Percentiles rank a stretch among this genome's conserved stretches.
Evolutionary conservation across 2,329 filamentous ascomycete genomes (phyloP).

Genomic region (Phoma sp.): DNA sequence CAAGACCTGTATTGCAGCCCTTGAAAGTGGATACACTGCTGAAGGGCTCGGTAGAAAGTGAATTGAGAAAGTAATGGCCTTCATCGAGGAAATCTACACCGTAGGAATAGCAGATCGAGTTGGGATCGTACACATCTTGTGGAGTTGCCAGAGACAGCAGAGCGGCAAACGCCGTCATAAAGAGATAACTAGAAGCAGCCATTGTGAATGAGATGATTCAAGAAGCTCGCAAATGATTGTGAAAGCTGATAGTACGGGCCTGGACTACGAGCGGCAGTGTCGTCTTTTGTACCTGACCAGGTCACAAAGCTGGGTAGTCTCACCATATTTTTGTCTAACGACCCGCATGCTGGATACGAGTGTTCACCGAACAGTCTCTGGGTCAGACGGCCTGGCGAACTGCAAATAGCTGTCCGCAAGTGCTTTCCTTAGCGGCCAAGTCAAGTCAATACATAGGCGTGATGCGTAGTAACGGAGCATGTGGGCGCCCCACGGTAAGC

Average conservation of each 20-base stretch:
- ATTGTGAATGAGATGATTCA: slow-evolving; percentile 22
- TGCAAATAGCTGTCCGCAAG: slow-evolving; percentile 26
- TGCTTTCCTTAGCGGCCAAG: slow-evolving; percentile 16
- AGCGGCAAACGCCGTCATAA: slow-evolving; percentile 30
- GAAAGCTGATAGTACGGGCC: not conserved
- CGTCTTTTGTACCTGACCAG: slow-evolving; percentile 31
- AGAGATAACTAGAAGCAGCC: slow-evolving; percentile 33
- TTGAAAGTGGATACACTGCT: slow-evolving; percentile 53
- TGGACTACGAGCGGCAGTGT: slow-evolving; percentile 9
- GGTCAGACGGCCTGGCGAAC: slow-evolving; percentile 24
- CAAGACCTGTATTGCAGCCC: slow-evolving; percentile 50
- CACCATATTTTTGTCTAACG: slow-evolving; percentile 17
- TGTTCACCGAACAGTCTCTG: slow-evolving; percentile 15
- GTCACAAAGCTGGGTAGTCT: slow-evolving; percentile 13
- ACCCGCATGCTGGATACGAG: slow-evolving; percentile 14
- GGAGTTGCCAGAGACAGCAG: slow-evolving; percentile 33
- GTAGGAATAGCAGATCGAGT: slow-evolving; percentile 44
- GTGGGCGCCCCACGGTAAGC: slow-evolving; percentile 23
- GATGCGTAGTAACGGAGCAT: slow-evolving; percentile 23
- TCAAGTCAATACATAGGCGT: slow-evolving; percentile 23
- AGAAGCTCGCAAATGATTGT: not conserved
- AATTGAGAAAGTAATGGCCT: slow-evolving; percentile 55
- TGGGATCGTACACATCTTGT: slow-evolving; percentile 22
- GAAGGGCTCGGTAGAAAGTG: slow-evolving; percentile 49
- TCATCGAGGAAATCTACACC: slow-evolving; percentile 54